Base-by-base conservation (phyloP, 2,329 filamentous ascomycete species). In the Alternaria longipes region DNA sequence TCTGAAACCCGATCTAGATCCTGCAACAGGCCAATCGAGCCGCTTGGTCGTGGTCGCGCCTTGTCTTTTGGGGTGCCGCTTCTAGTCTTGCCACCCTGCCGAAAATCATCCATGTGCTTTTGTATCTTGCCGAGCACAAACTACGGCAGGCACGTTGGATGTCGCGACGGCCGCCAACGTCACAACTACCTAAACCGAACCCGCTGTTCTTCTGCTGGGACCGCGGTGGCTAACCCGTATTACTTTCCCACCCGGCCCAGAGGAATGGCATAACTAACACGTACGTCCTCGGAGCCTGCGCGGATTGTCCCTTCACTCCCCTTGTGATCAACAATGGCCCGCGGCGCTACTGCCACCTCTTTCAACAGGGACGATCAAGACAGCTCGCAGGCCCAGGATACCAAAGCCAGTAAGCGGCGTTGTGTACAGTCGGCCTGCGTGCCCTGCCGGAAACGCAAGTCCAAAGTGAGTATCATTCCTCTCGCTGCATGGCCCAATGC, bases 361-460 rank as follows among this genome's bases (percentile, higher is more conserved):
- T 59, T 62, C 45, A 67, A 60, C 54, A 68, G 66, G 47, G 68
- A 72, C 54, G 62, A 71, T 8, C 63, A 69, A 24, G 67, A 67
- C 51, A 34, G 54, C 62, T 58, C 60, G 28, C 58, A 62, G 41
- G 57, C 60, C 9, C 63, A 69, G 53, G 66, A 58, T 49, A 46
- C 67, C 45, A 78, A 75, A 62, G 58, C 66, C 4, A 69, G 62
- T 67, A 79, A 79, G 63, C 67, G 76, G 34, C 68, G 76, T 38
- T 79, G 76, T 56, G 74, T 78, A 18, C 73, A 73, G 56, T 76
- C 74, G 8, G 82, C 82, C 28, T 84, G 82, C 65, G 81, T 83
- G 41, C 81, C 82, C n/a, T 84, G 82, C 68, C 76, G 83, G 41
- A 83, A 82, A 68, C 80, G 83, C 59, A 84, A 84, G 67, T 83